phyloP scores from a whole-genome alignment of 2,329 filamentous ascomycete species.

The Fusarium kyushuense region DNA sequence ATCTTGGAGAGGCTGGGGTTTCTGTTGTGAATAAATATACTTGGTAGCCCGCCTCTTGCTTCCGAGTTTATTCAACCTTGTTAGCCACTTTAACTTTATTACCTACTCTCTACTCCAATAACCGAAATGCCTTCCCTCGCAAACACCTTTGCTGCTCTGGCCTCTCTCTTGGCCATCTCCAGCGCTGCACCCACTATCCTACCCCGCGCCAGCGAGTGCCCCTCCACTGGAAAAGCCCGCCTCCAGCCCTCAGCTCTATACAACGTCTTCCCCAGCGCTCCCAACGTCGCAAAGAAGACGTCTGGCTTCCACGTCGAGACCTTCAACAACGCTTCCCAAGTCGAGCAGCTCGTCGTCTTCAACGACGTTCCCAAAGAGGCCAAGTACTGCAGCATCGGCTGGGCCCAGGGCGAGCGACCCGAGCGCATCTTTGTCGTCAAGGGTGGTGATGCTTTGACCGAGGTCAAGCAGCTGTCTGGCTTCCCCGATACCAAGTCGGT shows the following conservation, averaged over 20 bases:
- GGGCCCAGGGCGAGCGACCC: slow-evolving; percentile 53
- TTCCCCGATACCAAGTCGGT: slow-evolving; percentile 42
- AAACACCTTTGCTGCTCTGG: slow-evolving; percentile 15
- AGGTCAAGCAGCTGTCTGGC: slow-evolving; percentile 44
- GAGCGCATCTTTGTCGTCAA: slow-evolving; percentile 56
- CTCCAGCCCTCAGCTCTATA: slow-evolving; percentile 29
- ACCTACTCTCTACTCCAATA: neutral
- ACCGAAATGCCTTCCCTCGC: slow-evolving; percentile 23
- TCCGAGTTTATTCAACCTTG: neutral
- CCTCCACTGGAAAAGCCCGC: slow-evolving; percentile 8
- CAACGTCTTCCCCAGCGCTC: slow-evolving; percentile 36
- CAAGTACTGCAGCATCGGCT: slow-evolving; percentile 49
- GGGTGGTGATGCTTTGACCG: slow-evolving; percentile 44
- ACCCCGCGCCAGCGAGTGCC: slow-evolving; percentile 27
- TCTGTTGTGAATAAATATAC: slow-evolving; percentile 12
- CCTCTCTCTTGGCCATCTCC: slow-evolving; percentile 26
- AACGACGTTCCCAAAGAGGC: slow-evolving; percentile 48
- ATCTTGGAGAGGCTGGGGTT: slow-evolving; percentile 26
- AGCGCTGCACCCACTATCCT: slow-evolving; percentile 21
- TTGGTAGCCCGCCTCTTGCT: slow-evolving; percentile 5
- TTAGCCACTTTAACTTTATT: neutral
- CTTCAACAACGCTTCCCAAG: slow-evolving; percentile 41
- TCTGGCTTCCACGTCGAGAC: slow-evolving; percentile 44
- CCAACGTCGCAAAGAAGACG: slow-evolving; percentile 30
- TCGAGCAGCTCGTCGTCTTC: slow-evolving; percentile 52